Base-by-base conservation (phyloP, 495 filamentous ascomycete genomes). In the Rhypophila decipiens region DNA sequence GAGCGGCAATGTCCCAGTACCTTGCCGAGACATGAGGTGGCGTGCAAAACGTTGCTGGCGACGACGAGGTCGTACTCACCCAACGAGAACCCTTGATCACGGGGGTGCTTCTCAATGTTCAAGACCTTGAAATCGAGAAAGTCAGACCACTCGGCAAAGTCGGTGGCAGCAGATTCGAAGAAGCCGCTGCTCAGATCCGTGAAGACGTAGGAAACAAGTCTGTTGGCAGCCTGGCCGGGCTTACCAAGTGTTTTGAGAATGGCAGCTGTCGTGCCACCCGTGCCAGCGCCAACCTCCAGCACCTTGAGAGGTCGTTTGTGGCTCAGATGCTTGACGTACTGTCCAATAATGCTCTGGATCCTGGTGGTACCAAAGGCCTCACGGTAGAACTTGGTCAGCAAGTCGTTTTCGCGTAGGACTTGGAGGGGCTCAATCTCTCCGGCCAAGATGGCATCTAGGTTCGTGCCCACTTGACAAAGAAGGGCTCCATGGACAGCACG, bases 31-130 rank as follows among this genome's bases (percentile, higher is more conserved):
- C 46, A 51, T 1, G 42, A 39, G 0, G 77, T 80, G 1, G 74
- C 72, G 52, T 82, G 77, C 2, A 82, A 45, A 10, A 61, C 61
- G 20, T 67, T 58, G 0, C 51, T 56, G 2, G 70, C 70, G 7
- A 76, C 31, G 18, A 82, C 52, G 3, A 82, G 19, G 38, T 83
- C 79, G 46, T 76, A 82, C 0, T 52, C 51, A 5, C 58, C 42
- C 4, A 54, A 60, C 22, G 51, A 21, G 20, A 65, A 80, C 0
- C 67, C 73, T 52, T 82, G 77, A 1, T 60, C 47, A 0, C 18
- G n/a, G 0, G 67, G 48, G 24, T 73, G 64, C 2, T 64, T 55
- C 24, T 76, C 73, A 19, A 71, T 58, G 48, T 81, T 64, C 0
- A 78, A 51, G 0, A 51, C 50, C 29, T 71, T 66, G 54, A 65